phyloP scores from a whole-genome alignment of 176 grass and related monocot genomes.

The Stipa capillata region DNA sequence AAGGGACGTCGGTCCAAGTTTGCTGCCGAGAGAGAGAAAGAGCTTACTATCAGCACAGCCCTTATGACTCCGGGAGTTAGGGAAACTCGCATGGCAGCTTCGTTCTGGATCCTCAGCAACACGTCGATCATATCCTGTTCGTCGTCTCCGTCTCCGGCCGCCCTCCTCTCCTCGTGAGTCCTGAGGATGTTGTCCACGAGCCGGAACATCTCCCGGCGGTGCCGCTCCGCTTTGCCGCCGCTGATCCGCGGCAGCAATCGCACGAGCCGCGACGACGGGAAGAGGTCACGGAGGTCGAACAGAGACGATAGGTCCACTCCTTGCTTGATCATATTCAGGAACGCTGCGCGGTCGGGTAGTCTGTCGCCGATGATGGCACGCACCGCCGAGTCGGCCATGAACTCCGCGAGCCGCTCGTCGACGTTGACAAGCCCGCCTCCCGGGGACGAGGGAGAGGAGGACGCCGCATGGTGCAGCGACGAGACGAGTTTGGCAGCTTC shows the following conservation, averaged over 20 bases:
- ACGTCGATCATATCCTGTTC: constrained; percentile 18
- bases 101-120: constrained; percentile 11
- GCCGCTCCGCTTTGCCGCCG: background rate
- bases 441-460: background rate
- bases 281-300: constrained; percentile 30
- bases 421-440: background rate
- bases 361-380: constrained; percentile 5
- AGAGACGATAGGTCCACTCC: background rate
- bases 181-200: constrained; percentile 3
- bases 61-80: constrained; percentile 21
- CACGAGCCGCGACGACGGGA: constrained; percentile 15
- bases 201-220: background rate
- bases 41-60: constrained; percentile 16
- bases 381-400: constrained; percentile 19
- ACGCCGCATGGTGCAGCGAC: background rate
- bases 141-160: background rate
- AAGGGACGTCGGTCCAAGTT: background rate
- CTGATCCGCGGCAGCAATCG: background rate
- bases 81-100: background rate
- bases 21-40: background rate
- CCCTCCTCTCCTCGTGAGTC: background rate
- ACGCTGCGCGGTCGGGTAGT: background rate
- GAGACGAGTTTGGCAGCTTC: constrained; percentile 14
- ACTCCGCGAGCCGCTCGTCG: background rate
- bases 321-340: background rate